Evolutionary conservation across 2,329 filamentous ascomycete species (phyloP), one percentile per base, ranked within the genome.

Genomic region (Aspergillus ibericus): DNA sequence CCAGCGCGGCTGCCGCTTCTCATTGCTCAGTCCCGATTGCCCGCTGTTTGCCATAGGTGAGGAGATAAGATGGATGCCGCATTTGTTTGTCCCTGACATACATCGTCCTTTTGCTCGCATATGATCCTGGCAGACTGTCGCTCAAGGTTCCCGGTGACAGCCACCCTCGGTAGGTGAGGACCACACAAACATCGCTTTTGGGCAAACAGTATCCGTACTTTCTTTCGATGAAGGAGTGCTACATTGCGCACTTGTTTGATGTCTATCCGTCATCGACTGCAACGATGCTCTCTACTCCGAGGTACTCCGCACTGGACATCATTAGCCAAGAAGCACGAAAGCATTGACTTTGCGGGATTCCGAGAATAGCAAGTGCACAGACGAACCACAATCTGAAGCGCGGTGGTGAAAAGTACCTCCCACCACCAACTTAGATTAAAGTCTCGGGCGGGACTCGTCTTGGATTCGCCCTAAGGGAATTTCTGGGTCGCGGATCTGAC

Each of bases 41-140:
- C 32, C 36, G 5, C 18, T 44, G 16, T 22, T 34, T 42, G 12
- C 16, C 16, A 20, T 15, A 15, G n/a, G 22, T 10, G 13, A 40
- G 27, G 38, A 53, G 50, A 42, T 42, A 42, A 53, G 36, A 53
- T 32, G 29, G 29, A 42, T 9, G 18, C 40, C 42, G 36, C 36
- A 22, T 16, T 22, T 35, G 51, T 53, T 44, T 44, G 51, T 53
- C 35, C 51, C 51, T 53, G 51, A 25, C 38, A 53, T 53, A 32
- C 29, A 32, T 32, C 7, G 38, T 44, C 34, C 25, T 42, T 42
- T 42, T 40, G 36, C 16, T 4, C n/a, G 36, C 10, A 42, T 18
- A 20, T 13, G 29, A 15, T 27, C 27, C 51, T 32, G 18, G 51
- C 18, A 38, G 16, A 3, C 27, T 20, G 15, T 29, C 20, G 22